Conservation (phyloP, 331 rosid species). For the Malus hybrid region DNA sequence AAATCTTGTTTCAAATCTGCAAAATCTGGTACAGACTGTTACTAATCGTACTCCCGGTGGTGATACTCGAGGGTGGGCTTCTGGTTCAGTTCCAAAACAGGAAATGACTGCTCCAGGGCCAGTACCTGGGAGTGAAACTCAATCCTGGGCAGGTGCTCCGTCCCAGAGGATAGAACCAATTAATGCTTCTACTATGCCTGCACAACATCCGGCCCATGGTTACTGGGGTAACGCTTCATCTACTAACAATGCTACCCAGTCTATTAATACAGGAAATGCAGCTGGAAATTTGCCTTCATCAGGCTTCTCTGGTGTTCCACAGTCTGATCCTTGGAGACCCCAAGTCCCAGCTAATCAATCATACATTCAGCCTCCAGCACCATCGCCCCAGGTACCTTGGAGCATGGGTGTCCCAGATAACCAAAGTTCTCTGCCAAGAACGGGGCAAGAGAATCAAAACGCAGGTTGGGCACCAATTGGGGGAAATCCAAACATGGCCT, state of each 20-base stretch:
- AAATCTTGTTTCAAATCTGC: constrained; percentile 52
- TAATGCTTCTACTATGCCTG: constrained; percentile 41
- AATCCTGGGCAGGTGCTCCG: constrained; percentile 42
- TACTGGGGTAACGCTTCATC: constrained; percentile 56
- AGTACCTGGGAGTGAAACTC: constrained; percentile 33
- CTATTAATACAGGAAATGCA: constrained; percentile 45
- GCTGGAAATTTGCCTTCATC: constrained; percentile 35
- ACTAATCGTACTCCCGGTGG: constrained; percentile 33
- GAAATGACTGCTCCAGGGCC: constrained; percentile 27
- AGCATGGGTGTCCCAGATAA: constrained; percentile 40
- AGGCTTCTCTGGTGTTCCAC: constrained; percentile 35
- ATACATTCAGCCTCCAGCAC: constrained; percentile 44
- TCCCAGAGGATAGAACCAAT: constrained; percentile 48
- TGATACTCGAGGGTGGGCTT: constrained; percentile 59
- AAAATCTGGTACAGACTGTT: constrained; percentile 40
- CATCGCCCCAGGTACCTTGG: constrained; percentile 46
- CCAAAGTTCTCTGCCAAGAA: constrained; percentile 28
- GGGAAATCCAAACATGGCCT: constrained; percentile 43
- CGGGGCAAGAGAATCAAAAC: constrained; percentile 43
- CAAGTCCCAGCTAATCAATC: constrained; percentile 50
- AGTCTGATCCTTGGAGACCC: constrained; percentile 71
- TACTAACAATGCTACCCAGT: constrained; percentile 36
- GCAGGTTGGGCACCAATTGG: constrained; percentile 52
- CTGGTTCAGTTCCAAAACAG: constrained; percentile 38
- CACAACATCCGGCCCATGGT: constrained; percentile 46